Evolutionary conservation across 2,329 filamentous ascomycete species (phyloP).

Genomic region (Ceratocystis diversiconidia): DNA sequence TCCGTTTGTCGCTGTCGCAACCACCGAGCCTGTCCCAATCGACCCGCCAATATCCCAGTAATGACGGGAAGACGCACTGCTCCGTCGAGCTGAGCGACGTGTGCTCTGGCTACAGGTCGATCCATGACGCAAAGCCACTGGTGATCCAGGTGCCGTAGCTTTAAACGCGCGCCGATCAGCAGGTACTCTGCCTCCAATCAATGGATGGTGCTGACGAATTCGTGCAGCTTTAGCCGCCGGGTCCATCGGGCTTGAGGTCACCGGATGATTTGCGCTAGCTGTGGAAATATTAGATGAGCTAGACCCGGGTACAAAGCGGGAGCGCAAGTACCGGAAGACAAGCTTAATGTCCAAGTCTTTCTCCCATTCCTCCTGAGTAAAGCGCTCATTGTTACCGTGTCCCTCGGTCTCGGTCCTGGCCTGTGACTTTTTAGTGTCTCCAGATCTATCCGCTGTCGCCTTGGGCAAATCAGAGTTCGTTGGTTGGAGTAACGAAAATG

Average conservation of each 20-base stretch:
- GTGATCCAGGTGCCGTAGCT: conserved; percentile 35
- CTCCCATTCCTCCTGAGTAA: conserved; percentile 79
- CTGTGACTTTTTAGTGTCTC: not conserved
- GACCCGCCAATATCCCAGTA: conserved; percentile 87
- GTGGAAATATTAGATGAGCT: conserved; percentile 31
- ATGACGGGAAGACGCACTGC: conserved; percentile 60
- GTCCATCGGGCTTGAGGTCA: conserved; percentile 43
- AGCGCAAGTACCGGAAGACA: conserved; percentile 76
- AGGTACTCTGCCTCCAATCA: conserved; percentile 49
- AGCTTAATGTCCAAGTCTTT: conserved; percentile 79
- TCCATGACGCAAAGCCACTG: conserved; percentile 35
- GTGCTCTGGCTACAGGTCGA: conserved; percentile 80
- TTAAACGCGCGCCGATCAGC: conserved; percentile 45
- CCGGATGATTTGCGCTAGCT: conserved; percentile 32
- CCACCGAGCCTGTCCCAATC: conserved; percentile 59
- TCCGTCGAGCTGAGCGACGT: conserved; percentile 52
- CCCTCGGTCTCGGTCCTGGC: not conserved
- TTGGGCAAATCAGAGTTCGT: conserved; percentile 23
- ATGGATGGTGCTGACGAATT: conserved; percentile 77
- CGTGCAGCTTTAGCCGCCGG: conserved; percentile 64
- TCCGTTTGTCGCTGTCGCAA: conserved; percentile 38
- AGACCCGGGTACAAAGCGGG: conserved; percentile 46
- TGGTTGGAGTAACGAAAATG: conserved; percentile 20
- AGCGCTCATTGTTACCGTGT: conserved; percentile 23
- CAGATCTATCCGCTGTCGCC: not conserved